Conservation (phyloP, 2,329 filamentous ascomycete species). For the Aspergillus transmontanensis region DNA sequence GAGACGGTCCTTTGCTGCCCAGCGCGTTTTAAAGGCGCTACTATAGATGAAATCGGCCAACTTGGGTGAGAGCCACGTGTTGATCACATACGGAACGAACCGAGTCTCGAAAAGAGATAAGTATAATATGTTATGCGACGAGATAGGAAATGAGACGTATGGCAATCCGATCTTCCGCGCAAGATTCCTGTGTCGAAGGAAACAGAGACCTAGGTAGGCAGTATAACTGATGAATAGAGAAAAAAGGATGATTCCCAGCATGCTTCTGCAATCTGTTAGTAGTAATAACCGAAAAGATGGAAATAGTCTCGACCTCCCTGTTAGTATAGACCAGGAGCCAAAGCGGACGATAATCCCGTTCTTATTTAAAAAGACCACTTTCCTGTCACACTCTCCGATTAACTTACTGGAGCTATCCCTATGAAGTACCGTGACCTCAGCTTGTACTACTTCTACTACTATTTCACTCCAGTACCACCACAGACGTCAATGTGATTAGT, state of each 20-base stretch:
- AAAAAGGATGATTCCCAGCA: neutral
- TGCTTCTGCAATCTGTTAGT: neutral
- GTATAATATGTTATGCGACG: neutral
- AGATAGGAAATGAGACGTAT: neutral
- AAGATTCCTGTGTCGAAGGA: neutral
- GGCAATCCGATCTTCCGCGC: neutral
- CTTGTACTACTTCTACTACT: neutral
- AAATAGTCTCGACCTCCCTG: neutral
- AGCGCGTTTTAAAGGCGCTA: slow-evolving; percentile 15
- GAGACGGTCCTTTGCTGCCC: slow-evolving; percentile 18
- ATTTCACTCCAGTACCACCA: neutral
- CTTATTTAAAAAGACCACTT: neutral
- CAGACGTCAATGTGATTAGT: neutral
- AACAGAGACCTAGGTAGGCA: neutral
- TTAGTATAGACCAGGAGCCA: neutral
- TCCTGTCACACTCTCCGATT: neutral
- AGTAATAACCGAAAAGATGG: neutral
- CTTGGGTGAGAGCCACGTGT: neutral
- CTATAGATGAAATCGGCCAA: neutral
- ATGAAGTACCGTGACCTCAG: no score
- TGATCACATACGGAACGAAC: slow-evolving; percentile 1
- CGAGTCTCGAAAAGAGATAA: neutral
- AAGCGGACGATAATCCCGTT: neutral
- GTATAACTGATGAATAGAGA: neutral
- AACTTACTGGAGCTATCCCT: no score